Base-by-base conservation (phyloP, 148 eudicot genomes). In the Vaccinium corymbosum region DNA sequence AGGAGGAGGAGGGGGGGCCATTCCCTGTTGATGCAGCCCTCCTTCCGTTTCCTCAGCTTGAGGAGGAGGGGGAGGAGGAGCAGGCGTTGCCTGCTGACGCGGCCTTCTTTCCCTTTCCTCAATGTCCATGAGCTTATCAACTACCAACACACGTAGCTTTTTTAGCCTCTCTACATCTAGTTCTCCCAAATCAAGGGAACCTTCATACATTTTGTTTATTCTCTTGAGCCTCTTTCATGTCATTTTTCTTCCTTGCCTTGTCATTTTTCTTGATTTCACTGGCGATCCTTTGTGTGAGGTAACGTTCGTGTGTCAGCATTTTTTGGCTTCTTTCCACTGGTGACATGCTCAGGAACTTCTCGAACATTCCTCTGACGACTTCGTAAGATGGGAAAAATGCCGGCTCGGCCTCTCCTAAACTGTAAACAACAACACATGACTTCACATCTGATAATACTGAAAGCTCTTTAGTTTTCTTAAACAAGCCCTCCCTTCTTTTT, bases 401-500 rank as follows among this genome's bases (percentile, higher is more conserved):
- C 1, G 73, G 38, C 35, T 51, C 81, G 1, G 16, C 59, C 2
- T 80, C 68, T 7, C 57, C 82, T 17, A 80, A 78, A 25, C 62
- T 83, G 74, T 50, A 59, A 46, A 88, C 55, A 17, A 88, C 25
- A 15, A 14, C n/a, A 38, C 86, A 78, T 1, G 46, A 82, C 22
- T 84, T 9, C 22, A 83, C 50, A 0, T 71, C 88, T 13, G 84
- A 86, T 51, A 86, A n/a, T 6, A 32, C 27, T 3, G 81, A 62
- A 29, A 88, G 6, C 78, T 88, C 88, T 27, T 81, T 77, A 57
- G 85, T 76, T 52, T 88, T 88, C 85, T 86, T 86, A 20, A 25
- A 55, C 50, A 88, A 38, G 4, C 85, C 86, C 1, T 16, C 29
- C 73, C 51, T 88, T 19, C 86, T 81, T 78, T 84, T 83, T 6